Evolutionary conservation across 1,139 yeast genomes (phyloP).

Genomic region (Kurtzmaniella quercitrusa): DNA sequence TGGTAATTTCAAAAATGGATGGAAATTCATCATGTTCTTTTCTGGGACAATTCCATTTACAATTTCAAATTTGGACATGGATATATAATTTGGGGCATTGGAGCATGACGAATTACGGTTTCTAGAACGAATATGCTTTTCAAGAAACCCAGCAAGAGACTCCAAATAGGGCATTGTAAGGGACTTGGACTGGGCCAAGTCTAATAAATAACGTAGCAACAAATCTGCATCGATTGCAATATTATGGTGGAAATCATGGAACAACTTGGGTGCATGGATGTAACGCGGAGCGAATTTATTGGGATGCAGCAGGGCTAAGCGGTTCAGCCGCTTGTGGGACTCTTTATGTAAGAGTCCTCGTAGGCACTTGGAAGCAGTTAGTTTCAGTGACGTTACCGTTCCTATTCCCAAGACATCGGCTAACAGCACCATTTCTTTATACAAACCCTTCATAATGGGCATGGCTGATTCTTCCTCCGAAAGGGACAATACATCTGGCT

Average conservation of each 20-base stretch:
- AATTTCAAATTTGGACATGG: conserved; percentile 9
- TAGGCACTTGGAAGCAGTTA: conserved; percentile 2
- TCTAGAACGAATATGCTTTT: conserved; percentile 11
- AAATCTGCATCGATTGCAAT: conserved; percentile 10
- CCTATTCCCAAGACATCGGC: conserved; percentile 1
- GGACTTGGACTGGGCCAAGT: conserved; percentile 8
- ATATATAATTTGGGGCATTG: conserved; percentile 3
- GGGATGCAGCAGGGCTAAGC: neutral
- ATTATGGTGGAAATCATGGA: conserved; percentile 19
- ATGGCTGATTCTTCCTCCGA: conserved; percentile 8
- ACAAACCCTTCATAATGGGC: conserved; percentile 18
- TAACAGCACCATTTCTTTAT: conserved; percentile 15
- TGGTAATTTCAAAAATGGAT: conserved; percentile 22
- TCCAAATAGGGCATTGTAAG: conserved; percentile 13
- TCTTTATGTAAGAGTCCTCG: conserved; percentile 2
- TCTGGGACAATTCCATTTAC: conserved; percentile 20
- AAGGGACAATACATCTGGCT: conserved; percentile 14
- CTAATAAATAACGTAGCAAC: conserved; percentile 10
- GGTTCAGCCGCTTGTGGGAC: neutral
- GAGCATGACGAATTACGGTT: neutral
- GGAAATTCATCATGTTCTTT: conserved; percentile 23
- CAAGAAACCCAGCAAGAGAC: conserved; percentile 12
- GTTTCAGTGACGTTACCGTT: neutral
- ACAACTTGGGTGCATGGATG: conserved; percentile 12
- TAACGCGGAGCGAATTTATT: neutral